A percentile compares a stretch with the other conserved stretches of the same genome.
Evolutionary conservation across 176 grass and related monocot species (phyloP).

Genomic region (Aegilops tauschii): DNA sequence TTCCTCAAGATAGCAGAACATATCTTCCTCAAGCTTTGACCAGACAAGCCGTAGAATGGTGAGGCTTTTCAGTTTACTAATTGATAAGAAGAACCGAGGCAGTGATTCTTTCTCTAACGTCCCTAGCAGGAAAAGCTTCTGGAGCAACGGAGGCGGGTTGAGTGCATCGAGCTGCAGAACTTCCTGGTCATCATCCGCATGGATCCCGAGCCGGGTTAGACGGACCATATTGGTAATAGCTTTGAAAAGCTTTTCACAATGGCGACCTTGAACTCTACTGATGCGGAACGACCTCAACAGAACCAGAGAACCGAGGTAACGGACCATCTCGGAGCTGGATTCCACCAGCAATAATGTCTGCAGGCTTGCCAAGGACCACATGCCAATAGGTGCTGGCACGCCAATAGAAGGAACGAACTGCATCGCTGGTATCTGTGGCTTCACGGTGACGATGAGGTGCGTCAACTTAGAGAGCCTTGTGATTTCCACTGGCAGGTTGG

Average conservation of each 20-base stretch:
- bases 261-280: conserved; percentile 25
- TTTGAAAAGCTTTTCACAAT: conserved; percentile 4
- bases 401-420: conserved; percentile 33
- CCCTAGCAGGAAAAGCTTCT: conserved; percentile 37
- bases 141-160: conserved; percentile 13
- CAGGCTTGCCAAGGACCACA: conserved; percentile 24
- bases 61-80: conserved; percentile 29
- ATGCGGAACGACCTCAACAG: conserved; percentile 29
- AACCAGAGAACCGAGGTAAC: conserved; percentile 17
- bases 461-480: conserved; percentile 33
- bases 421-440: conserved; percentile 7
- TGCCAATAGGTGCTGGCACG: conserved; percentile 12
- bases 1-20: conserved; percentile 23
- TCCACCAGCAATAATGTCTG: conserved; percentile 34
- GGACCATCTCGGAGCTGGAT: conserved; percentile 28
- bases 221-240: conserved; percentile 33
- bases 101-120: conserved; percentile 21
- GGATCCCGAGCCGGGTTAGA: conserved; percentile 33
- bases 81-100: conserved; percentile 8
- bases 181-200: conserved; percentile 13
- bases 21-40: conserved; percentile 27
- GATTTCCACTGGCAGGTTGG: conserved; percentile 31
- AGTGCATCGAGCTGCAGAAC: conserved; percentile 19
- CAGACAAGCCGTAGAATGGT: conserved; percentile 31
- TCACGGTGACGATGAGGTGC: conserved; percentile 30